Evolutionary conservation across 2,329 filamentous ascomycete genomes (phyloP).

Genomic region (Calonectria montana): DNA sequence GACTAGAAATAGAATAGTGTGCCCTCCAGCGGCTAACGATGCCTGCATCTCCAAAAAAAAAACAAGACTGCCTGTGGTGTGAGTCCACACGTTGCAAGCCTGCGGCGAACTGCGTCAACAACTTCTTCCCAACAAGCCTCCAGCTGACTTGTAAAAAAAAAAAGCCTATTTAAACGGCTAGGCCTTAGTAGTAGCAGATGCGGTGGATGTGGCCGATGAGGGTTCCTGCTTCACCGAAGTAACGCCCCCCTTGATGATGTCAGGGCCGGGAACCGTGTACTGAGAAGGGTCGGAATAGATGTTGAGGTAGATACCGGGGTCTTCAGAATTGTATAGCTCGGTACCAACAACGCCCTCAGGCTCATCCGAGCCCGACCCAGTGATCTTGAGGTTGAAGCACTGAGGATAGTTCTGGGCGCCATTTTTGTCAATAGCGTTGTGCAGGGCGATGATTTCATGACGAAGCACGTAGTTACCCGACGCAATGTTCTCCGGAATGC

Average conservation of each 20-base stretch:
- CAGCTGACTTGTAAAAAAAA: background rate
- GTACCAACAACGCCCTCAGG: constrained; percentile 50
- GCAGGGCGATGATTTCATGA: constrained; percentile 66
- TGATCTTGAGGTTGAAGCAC: constrained; percentile 62
- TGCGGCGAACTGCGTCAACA: background rate
- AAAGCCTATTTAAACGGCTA: background rate
- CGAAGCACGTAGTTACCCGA: constrained; percentile 66
- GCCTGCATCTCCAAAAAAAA: background rate
- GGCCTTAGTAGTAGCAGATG: constrained; percentile 32
- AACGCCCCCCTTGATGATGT: constrained; percentile 39
- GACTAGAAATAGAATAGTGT: background rate
- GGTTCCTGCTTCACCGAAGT: constrained; percentile 41
- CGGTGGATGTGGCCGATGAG: constrained; percentile 40
- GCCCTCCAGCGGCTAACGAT: background rate
- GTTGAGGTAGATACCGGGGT: constrained; percentile 51
- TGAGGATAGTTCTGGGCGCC: constrained; percentile 65
- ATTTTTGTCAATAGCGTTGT: constrained; percentile 54
- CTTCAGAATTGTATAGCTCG: constrained; percentile 49
- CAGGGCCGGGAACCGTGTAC: constrained; percentile 49
- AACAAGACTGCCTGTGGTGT: background rate
- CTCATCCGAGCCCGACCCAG: constrained; percentile 51
- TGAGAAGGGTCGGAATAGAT: constrained; percentile 44
- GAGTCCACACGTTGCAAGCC: background rate
- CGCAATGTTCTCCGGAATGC: constrained; percentile 59
- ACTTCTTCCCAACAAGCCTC: background rate